Evolutionary conservation across 2,329 filamentous ascomycete genomes (phyloP), one percentile per base, ranked within the genome.

Genomic region (Colletotrichum neosansevieriae): DNA sequence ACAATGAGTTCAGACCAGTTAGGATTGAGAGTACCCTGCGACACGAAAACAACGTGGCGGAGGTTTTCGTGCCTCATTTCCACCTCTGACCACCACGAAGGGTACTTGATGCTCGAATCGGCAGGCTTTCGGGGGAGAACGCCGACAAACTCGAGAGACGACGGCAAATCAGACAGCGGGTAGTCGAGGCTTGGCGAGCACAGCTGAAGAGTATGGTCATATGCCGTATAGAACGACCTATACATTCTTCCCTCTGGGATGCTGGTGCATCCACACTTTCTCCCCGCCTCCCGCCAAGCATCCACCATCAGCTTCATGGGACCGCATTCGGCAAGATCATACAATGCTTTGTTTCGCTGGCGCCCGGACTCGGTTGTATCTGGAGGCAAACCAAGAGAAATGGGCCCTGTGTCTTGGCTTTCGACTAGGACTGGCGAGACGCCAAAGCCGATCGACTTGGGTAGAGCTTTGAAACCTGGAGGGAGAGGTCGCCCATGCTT

Each of bases 81-180:
- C 15, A 87, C 75, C 4, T 82, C 79, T 3, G 75, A 58, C 83
- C 83, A 87, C 81, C 83, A 87, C 6, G 72, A 32, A 0, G 85
- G 85, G 42, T 75, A 77, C 2, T 63, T 61, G 36, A 77, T 76
- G 42, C 73, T 72, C 0, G 72, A 53, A 38, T 76, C 73, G 60
- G 77, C 11, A 3, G 72, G 67, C 44, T 76, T 76, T n/a, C 75
- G 76, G 0, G 80, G 78, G 4, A 83, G 66, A 4, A 76, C 79
- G 3, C 85, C 85, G 21, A 79, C 77, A 63, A 82, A 86, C 6
- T 78, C 77, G 29, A 86, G 74, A 13, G 77, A 77, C 0, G 76
- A 63, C 7, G 80, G 78, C 3, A 81, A 65, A 60, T 80, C 79
- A 10, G 76, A 76, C 3, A 76, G 73, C 1, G 74, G 74, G 56